phyloP scores from a whole-genome alignment of 352 stramenopile genomes.

The Pythium phragmitis region DNA sequence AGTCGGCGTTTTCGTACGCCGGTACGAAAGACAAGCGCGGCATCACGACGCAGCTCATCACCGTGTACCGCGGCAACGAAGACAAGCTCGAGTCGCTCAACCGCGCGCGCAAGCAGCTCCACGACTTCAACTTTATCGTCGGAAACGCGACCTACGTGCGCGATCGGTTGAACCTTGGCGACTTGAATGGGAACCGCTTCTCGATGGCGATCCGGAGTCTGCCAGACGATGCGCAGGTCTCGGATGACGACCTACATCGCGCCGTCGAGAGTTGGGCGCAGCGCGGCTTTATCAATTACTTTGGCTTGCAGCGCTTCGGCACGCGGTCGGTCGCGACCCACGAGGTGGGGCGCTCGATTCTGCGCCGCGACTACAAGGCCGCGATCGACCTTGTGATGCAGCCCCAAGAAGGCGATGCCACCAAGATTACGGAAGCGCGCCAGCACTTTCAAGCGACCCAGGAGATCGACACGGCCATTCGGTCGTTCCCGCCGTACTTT shows the following conservation, averaged over 20 bases:
- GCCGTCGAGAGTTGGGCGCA: conserved; percentile 71
- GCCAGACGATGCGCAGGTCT: conserved; percentile 47
- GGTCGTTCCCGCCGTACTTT: conserved; percentile 73
- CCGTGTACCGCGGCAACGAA: conserved; percentile 77
- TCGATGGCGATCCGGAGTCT: conserved; percentile 94
- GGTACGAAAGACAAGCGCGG: conserved; percentile 98
- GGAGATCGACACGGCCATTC: conserved; percentile 55
- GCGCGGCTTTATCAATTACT: conserved; percentile 98
- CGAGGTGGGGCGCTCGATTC: conserved; percentile 91
- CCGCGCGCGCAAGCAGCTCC: conserved; percentile 51
- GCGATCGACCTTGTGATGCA: conserved; percentile 91
- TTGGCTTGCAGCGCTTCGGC: conserved; percentile 96
- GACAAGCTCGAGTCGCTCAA: conserved; percentile 85
- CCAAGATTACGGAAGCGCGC: conserved; percentile 69
- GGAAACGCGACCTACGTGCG: conserved; percentile 92
- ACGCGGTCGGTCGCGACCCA: conserved; percentile 88
- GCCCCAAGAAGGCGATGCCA: conserved; percentile 73
- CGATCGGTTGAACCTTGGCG: conserved; percentile 91
- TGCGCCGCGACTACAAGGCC: conserved; percentile 91
- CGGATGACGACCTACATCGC: conserved; percentile 56
- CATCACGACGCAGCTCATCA: conserved; percentile 95
- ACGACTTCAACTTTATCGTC: conserved; percentile 90
- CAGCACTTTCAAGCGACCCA: conserved; percentile 63
- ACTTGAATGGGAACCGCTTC: conserved; percentile 94
- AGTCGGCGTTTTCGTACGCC: conserved; percentile 88